Conservation (phyloP, 257 asterid species). For the Echites panduratus region DNA sequence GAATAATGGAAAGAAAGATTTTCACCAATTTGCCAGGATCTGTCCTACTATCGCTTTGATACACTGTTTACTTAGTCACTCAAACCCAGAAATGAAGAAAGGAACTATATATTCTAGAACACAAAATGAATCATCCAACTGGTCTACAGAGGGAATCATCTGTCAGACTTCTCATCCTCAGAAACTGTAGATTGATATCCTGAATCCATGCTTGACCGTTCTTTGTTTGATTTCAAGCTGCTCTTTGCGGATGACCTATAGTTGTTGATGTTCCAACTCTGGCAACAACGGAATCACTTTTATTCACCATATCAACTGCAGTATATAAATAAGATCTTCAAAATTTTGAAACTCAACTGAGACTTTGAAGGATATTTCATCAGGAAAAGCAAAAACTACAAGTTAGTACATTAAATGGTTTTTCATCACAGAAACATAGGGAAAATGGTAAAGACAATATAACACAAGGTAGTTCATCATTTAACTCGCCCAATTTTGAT, state of each 20-base stretch:
- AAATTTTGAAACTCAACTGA: not conserved
- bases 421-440: not conserved
- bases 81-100: not conserved
- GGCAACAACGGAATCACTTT: slow-evolving; percentile 18
- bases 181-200: slow-evolving; percentile 10
- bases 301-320: slow-evolving; percentile 22
- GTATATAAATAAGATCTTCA: not conserved
- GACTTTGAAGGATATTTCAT: not conserved
- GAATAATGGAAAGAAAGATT: not conserved
- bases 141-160: slow-evolving; percentile 2
- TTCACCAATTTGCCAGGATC: not conserved
- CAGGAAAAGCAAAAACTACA: not conserved
- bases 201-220: slow-evolving; percentile 4
- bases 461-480: not conserved
- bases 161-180: not conserved
- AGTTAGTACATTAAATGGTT: not conserved
- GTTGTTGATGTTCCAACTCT: slow-evolving; percentile 11
- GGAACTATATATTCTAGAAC: not conserved
- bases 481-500: not conserved
- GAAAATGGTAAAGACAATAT: not conserved
- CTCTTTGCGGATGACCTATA: not conserved
- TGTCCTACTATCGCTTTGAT: not conserved
- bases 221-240: slow-evolving; percentile 7
- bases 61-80: not conserved
- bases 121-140: not conserved